A percentile compares a stretch with the other conserved stretches of the same genome.
Conservation (phyloP, 805 yeast species). For the Nakazawaea laoshanensis region DNA sequence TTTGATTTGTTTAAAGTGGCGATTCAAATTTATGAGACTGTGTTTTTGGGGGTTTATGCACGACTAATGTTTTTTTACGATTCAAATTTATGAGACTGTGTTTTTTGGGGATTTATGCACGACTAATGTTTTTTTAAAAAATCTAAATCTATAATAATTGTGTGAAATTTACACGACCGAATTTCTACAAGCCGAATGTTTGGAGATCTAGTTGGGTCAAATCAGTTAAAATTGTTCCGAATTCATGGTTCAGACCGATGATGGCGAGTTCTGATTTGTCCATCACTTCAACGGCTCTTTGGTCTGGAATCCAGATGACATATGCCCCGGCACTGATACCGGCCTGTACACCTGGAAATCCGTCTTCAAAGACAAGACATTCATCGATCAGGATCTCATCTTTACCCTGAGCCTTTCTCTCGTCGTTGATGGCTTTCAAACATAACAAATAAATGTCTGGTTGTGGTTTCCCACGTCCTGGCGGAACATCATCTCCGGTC, state of each 20-base stretch:
- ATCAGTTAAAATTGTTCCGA: conserved; percentile 48
- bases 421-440: conserved; percentile 55
- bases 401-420: conserved; percentile 31
- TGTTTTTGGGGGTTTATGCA: conserved; percentile 1
- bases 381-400: conserved; percentile 59
- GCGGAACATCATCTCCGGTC: conserved; percentile 86
- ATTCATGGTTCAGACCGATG: conserved; percentile 31
- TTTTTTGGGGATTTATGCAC: neutral
- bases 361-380: conserved; percentile 91
- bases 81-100: neutral
- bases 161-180: neutral
- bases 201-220: conserved; percentile 44
- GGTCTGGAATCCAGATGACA: conserved; percentile 95
- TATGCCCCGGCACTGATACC: conserved; percentile 77
- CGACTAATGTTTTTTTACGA: neutral
- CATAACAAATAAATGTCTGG: conserved; percentile 93
- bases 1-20: conserved; percentile 3
- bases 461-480: conserved; percentile 85
- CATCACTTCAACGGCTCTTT: conserved; percentile 52
- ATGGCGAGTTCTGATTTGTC: conserved; percentile 35
- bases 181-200: conserved; percentile 30
- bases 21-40: neutral
- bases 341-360: conserved; percentile 81
- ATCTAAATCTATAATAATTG: neutral
- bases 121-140: neutral